A percentile compares a stretch with the other conserved stretches of the same genome.
Conservation (phyloP, 202 grass and related monocot species). For the Sporobolus alterniflorus region DNA sequence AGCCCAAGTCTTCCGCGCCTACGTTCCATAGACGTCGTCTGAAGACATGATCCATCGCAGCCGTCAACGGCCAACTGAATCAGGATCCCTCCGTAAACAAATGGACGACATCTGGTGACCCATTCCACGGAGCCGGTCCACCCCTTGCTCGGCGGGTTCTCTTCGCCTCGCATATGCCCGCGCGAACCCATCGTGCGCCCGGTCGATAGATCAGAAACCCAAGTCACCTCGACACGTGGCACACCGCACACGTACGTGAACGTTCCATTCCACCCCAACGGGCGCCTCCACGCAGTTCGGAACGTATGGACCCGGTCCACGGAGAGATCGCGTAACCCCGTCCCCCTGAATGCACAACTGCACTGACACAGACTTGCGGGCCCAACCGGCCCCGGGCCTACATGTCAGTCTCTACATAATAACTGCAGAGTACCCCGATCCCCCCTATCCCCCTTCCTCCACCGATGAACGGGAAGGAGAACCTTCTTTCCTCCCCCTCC, state of each 20-base stretch:
- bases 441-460: conserved; percentile 1
- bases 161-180: not conserved
- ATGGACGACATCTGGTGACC: not conserved
- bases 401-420: too few relatives aligned
- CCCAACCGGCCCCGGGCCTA: too few relatives aligned
- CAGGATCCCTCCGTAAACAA: not conserved
- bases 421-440: too few relatives aligned
- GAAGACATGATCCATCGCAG: not conserved
- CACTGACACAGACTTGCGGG: too few relatives aligned
- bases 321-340: not conserved
- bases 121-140: not conserved
- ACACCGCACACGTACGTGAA: not conserved
- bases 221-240: not conserved
- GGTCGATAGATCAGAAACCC: not conserved
- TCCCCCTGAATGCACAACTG: too few relatives aligned
- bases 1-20: not conserved
- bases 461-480: conserved; percentile 39
- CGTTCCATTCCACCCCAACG: not conserved
- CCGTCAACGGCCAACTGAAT: not conserved
- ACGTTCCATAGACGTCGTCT: not conserved
- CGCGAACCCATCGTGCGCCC: not conserved
- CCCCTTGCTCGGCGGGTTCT: not conserved
- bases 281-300: not conserved
- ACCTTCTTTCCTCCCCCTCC: conserved; percentile 41
- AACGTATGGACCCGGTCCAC: conserved; percentile 20